A percentile compares a stretch with the other conserved stretches of the same genome.
These are phyloP conservation scores for Fusarium subtropicale DNA, from an alignment of 2,329 filamentous ascomycete species.

Conservation along the genomic window DNA sequence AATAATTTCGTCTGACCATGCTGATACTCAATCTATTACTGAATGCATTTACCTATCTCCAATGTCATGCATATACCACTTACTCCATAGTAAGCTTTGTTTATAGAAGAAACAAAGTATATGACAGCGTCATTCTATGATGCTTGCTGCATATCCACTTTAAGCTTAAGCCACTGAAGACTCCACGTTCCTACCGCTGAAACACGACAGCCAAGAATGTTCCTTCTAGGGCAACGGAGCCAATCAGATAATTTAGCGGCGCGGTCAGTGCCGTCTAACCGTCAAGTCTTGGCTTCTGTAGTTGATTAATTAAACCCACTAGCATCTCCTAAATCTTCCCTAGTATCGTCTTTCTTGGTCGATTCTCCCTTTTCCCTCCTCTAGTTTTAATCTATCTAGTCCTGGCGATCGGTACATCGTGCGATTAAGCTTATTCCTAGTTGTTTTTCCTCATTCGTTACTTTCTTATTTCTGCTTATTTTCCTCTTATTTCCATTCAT, in stretches of 20 bases:
- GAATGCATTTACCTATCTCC: neutral
- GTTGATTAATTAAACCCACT: neutral
- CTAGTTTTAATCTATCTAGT: neutral
- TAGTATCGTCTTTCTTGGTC: neutral
- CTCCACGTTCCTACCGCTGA: neutral
- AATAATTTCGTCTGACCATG: neutral
- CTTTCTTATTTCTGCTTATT: too few species aligned
- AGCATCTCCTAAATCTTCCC: neutral
- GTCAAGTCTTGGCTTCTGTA: neutral
- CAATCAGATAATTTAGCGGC: neutral
- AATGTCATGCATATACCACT: neutral
- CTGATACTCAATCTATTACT: neutral
- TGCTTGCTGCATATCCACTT: neutral
- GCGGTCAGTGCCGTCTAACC: slow-evolving; percentile 3
- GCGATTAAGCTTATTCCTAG: slow-evolving; percentile 9
- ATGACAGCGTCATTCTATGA: neutral
- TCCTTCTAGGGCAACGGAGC: neutral
- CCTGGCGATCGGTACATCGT: neutral
- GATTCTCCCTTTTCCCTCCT: neutral
- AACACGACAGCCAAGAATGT: neutral
- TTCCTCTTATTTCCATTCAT: neutral
- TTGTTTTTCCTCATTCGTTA: neutral
- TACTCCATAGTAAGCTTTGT: neutral
- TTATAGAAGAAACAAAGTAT: neutral
- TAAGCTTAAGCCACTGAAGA: neutral